phyloP scores from a whole-genome alignment of 2,329 filamentous ascomycete genomes.

The Endoconidiophora laricicola region DNA sequence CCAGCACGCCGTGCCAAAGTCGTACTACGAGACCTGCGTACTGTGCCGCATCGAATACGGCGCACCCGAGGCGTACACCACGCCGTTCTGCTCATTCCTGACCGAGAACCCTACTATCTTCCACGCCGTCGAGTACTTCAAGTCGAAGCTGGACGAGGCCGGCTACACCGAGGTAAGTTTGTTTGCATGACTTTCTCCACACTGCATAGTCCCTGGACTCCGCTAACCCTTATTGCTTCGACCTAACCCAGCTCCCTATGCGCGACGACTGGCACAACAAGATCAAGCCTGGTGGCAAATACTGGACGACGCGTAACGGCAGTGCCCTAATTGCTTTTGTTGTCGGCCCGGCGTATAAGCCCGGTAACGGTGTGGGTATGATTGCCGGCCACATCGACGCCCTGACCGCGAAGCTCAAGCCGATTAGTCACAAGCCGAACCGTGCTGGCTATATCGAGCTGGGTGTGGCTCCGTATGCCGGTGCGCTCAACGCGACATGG shows the following conservation, averaged over 20 bases:
- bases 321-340: constrained; percentile 74
- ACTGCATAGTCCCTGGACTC: constrained; percentile 12
- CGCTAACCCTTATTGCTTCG: neutral
- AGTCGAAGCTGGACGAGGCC: constrained; percentile 48
- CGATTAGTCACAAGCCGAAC: constrained; percentile 67
- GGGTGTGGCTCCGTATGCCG: constrained; percentile 84
- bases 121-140: constrained; percentile 70
- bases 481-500: constrained; percentile 77
- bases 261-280: constrained; percentile 60
- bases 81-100: constrained; percentile 78
- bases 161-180: constrained; percentile 55
- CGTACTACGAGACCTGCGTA: constrained; percentile 16
- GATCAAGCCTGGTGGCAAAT: constrained; percentile 67
- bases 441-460: constrained; percentile 78
- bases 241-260: constrained; percentile 43
- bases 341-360: constrained; percentile 62
- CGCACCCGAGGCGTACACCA: constrained; percentile 50
- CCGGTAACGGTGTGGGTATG: constrained; percentile 76
- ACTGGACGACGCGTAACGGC: constrained; percentile 74
- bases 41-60: constrained; percentile 24
- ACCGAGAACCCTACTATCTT: constrained; percentile 85
- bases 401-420: constrained; percentile 79
- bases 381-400: constrained; percentile 89
- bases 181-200: neutral
- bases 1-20: constrained; percentile 5